Conservation (phyloP, 2,329 filamentous ascomycete species). For the Colletotrichum spaethianum region DNA sequence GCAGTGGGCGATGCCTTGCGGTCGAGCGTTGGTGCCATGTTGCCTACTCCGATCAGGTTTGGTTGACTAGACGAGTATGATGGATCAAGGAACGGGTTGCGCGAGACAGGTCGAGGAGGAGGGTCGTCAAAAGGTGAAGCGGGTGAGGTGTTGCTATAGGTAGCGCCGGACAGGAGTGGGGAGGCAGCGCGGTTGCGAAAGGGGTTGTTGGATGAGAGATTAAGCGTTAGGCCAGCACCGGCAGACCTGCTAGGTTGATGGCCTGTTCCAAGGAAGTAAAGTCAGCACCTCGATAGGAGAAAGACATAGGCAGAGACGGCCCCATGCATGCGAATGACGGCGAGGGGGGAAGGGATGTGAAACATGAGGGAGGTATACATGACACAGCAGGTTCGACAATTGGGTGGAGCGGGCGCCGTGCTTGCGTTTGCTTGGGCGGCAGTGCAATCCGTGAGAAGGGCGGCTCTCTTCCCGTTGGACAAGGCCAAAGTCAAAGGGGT, state of each 20-base stretch:
- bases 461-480: constrained; percentile 40
- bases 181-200: constrained; percentile 82
- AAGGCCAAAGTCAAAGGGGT: constrained; percentile 39
- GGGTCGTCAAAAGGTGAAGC: constrained; percentile 74
- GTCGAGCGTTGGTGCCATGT: constrained; percentile 65
- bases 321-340: constrained; percentile 59
- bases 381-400: constrained; percentile 58
- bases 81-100: constrained; percentile 82
- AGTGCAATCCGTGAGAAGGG: constrained; percentile 41
- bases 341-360: constrained; percentile 59
- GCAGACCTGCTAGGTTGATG: constrained; percentile 61
- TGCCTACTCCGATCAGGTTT: constrained; percentile 58
- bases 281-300: constrained; percentile 37
- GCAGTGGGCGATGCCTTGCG: constrained; percentile 67
- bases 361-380: constrained; percentile 62
- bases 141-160: constrained; percentile 54
- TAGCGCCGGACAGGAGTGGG: constrained; percentile 56
- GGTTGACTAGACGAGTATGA: constrained; percentile 51
- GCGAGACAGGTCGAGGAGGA: constrained; percentile 73
- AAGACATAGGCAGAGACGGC: constrained; percentile 47
- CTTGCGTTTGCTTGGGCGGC: constrained; percentile 41
- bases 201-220: constrained; percentile 86
- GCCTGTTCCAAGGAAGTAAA: constrained; percentile 51
- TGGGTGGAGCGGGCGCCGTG: constrained; percentile 53
- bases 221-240: constrained; percentile 67